phyloP scores from a whole-genome alignment of 192 early-diverging fungal species.

The Gigaspora rosea region DNA sequence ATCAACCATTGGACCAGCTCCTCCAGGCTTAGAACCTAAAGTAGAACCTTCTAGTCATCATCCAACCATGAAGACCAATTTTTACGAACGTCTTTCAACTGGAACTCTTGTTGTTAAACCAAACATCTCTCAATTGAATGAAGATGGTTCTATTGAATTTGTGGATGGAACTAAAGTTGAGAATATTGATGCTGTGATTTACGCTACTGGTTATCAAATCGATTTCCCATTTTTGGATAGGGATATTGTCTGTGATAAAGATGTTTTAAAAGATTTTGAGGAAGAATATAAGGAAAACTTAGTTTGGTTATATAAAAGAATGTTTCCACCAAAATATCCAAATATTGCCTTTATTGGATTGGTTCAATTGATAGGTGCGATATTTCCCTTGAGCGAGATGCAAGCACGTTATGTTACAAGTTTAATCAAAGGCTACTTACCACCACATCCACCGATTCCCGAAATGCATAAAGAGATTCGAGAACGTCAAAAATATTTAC shows the following conservation, averaged over 20 bases:
- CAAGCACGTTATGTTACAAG: slow-evolving; percentile 54
- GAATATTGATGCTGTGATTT: slow-evolving; percentile 58
- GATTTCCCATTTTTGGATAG: slow-evolving; percentile 52
- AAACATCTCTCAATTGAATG: slow-evolving; percentile 47
- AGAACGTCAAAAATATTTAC: slow-evolving; percentile 28
- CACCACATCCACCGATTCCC: slow-evolving; percentile 40
- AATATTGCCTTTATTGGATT: slow-evolving; percentile 65
- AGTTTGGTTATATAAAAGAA: slow-evolving; percentile 59
- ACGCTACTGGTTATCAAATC: slow-evolving; percentile 65
- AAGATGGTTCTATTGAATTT: slow-evolving; percentile 52
- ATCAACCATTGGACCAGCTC: too few species aligned
- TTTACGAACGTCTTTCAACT: slow-evolving; percentile 52
- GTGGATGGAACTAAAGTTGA: slow-evolving; percentile 55
- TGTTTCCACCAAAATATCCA: slow-evolving; percentile 50
- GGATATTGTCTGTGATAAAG: slow-evolving; percentile 44
- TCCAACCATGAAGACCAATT: slow-evolving; percentile 50
- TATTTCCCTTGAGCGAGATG: slow-evolving; percentile 56
- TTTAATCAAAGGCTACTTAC: slow-evolving; percentile 41
- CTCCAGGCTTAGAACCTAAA: slow-evolving; percentile 45
- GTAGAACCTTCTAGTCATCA: slow-evolving; percentile 41
- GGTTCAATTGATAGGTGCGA: slow-evolving; percentile 53
- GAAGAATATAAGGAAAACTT: slow-evolving; percentile 42
- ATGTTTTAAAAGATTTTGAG: slow-evolving; percentile 32
- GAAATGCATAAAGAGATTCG: slow-evolving; percentile 52
- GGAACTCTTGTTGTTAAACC: slow-evolving; percentile 55